Evolutionary conservation across 2,329 filamentous ascomycete species (phyloP).

Genomic region (Alternaria ethzedia): DNA sequence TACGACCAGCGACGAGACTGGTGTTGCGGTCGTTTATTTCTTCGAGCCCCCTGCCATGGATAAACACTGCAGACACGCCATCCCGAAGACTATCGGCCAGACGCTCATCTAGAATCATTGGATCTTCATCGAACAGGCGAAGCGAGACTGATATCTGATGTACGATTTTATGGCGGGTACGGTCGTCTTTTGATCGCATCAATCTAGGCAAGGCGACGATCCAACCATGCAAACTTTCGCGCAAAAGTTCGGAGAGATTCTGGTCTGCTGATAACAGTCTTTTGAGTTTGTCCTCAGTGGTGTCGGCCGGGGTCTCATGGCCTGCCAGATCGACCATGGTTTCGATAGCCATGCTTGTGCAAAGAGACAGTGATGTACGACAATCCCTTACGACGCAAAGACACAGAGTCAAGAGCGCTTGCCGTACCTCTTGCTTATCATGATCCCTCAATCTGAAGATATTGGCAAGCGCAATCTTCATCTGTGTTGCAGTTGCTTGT

Average conservation of each 20-base stretch:
- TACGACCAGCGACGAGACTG: conserved; percentile 15
- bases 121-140: conserved; percentile 67
- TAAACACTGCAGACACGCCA: conserved; percentile 65
- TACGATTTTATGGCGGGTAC: conserved; percentile 74
- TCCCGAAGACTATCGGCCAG: conserved; percentile 75
- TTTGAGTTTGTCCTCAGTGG: conserved; percentile 55
- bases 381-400: conserved; percentile 80
- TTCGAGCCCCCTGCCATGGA: conserved; percentile 36
- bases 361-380: conserved; percentile 72
- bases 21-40: conserved; percentile 20
- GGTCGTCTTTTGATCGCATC: conserved; percentile 85
- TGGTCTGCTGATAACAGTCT: conserved; percentile 69
- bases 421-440: conserved; percentile 70
- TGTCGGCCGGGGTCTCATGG: conserved; percentile 55
- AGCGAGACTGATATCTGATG: conserved; percentile 78
- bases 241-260: conserved; percentile 68
- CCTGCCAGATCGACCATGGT: conserved; percentile 72
- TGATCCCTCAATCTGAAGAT: conserved; percentile 78
- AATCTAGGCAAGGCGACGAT: conserved; percentile 77
- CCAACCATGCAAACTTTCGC: conserved; percentile 79
- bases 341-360: conserved; percentile 76
- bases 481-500: conserved; percentile 77
- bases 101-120: conserved; percentile 70
- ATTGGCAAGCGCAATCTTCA: conserved; percentile 81
- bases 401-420: conserved; percentile 73